Evolutionary conservation across 805 yeast genomes (phyloP).

Genomic region (Candida yuanshanica): DNA sequence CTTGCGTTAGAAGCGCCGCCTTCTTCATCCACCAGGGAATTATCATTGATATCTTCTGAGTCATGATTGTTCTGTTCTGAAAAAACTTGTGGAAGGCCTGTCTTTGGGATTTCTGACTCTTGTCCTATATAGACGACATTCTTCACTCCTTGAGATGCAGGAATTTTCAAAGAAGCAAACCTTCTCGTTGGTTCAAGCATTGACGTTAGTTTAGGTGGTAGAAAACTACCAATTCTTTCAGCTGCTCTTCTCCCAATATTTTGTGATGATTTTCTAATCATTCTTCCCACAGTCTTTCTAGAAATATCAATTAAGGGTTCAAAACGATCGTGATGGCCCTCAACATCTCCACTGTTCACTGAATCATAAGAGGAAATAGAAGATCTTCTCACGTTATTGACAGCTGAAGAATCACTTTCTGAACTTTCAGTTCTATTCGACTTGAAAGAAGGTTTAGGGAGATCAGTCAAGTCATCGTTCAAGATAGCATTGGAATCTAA

Average conservation of each 20-base stretch:
- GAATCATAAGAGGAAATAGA: constrained; percentile 24
- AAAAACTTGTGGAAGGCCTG: constrained; percentile 21
- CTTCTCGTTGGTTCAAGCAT: constrained; percentile 87
- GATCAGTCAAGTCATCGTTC: constrained; percentile 5
- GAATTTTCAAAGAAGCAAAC: constrained; percentile 82
- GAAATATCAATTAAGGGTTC: constrained; percentile 71
- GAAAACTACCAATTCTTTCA: constrained; percentile 80
- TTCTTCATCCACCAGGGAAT: background rate
- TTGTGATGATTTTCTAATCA: constrained; percentile 74
- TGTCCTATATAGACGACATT: constrained; percentile 45
- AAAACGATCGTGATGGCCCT: constrained; percentile 10
- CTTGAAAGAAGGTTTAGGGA: constrained; percentile 7
- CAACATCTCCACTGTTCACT: constrained; percentile 15
- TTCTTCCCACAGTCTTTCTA: constrained; percentile 66
- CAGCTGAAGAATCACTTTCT: constrained; percentile 15
- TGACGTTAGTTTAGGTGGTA: constrained; percentile 76
- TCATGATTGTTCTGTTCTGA: constrained; percentile 5
- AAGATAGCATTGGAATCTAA: constrained; percentile 4
- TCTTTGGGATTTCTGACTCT: constrained; percentile 20
- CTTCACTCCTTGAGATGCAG: constrained; percentile 39
- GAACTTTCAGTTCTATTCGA: constrained; percentile 16
- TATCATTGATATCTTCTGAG: constrained; percentile 1
- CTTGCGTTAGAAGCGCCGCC: constrained; percentile 13
- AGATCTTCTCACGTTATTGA: constrained; percentile 12
- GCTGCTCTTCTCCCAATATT: constrained; percentile 76